Percentiles rank a stretch among this genome's conserved stretches.
phyloP scores from a whole-genome alignment of 2,329 filamentous ascomycete genomes.

The Fusarium austroafricanum region DNA sequence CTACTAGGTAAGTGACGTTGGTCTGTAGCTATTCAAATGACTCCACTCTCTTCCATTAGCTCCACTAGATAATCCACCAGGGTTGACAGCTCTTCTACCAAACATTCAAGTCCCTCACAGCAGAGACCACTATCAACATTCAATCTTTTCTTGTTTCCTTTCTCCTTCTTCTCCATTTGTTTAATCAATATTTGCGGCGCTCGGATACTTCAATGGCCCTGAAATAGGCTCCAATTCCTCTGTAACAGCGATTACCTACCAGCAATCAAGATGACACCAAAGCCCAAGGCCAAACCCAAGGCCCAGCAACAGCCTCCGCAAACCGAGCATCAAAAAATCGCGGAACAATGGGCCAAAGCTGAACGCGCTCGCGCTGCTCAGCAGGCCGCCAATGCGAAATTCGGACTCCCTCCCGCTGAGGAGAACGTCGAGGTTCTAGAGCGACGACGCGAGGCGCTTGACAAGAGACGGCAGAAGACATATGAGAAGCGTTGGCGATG shows the following conservation, averaged over 20 bases:
- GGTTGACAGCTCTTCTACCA: constrained; percentile 25
- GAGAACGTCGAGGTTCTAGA: constrained; percentile 56
- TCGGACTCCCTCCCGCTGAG: constrained; percentile 49
- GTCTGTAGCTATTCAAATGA: constrained; percentile 16
- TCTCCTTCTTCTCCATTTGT: constrained; percentile 15
- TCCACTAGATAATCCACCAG: constrained; percentile 21
- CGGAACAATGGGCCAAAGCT: constrained; percentile 65
- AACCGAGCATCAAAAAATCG: constrained; percentile 64
- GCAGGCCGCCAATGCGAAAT: constrained; percentile 50
- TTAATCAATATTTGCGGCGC: constrained; percentile 15
- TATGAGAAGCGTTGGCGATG: constrained; percentile 67
- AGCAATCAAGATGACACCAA: constrained; percentile 49
- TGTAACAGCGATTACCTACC: constrained; percentile 24
- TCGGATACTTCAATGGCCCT: constrained; percentile 46
- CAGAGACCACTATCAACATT: constrained; percentile 31
- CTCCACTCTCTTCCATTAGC: constrained; percentile 20
- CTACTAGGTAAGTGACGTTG: background rate
- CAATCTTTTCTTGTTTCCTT: constrained; percentile 1
- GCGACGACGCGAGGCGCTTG: constrained; percentile 59
- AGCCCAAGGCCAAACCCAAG: constrained; percentile 43
- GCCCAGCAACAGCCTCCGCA: constrained; percentile 38
- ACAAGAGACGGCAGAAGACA: constrained; percentile 59
- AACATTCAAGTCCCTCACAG: constrained; percentile 34
- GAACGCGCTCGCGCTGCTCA: constrained; percentile 61
- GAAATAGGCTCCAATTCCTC: constrained; percentile 19